phyloP scores from a whole-genome alignment of 257 asterid species.

The Petunia axillaris region DNA sequence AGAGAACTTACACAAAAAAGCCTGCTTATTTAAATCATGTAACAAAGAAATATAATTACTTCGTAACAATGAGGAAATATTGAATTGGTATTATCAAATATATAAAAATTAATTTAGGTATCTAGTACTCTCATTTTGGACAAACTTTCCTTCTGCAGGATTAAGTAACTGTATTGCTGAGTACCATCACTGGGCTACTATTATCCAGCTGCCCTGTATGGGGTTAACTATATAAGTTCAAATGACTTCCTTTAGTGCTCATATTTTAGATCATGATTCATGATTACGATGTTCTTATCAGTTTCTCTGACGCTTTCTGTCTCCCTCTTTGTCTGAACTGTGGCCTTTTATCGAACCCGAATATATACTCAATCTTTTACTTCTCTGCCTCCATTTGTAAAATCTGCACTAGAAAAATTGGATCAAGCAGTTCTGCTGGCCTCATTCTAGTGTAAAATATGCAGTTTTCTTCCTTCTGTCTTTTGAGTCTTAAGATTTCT shows the following conservation, averaged over 20 bases:
- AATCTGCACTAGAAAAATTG: background rate
- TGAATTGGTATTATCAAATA: slow-evolving; percentile 9
- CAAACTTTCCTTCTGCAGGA: background rate
- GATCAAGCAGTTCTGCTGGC: background rate
- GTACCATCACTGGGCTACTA: slow-evolving; percentile 3
- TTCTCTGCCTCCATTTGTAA: background rate
- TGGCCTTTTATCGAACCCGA: background rate
- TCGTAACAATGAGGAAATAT: background rate
- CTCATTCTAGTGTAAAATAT: slow-evolving; percentile 1
- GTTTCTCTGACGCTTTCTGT: background rate
- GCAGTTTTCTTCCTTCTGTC: slow-evolving; percentile 2
- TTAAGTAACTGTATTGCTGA: background rate
- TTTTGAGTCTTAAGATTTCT: background rate
- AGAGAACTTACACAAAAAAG: background rate
- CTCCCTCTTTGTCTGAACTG: slow-evolving; percentile 12
- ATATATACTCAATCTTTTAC: background rate
- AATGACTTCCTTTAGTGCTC: background rate
- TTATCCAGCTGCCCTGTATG: slow-evolving; percentile 1
- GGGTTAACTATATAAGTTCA: slow-evolving; percentile 7
- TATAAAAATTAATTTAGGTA: background rate
- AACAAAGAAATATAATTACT: background rate
- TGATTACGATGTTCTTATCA: slow-evolving; percentile 18
- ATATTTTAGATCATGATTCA: background rate
- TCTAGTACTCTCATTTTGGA: slow-evolving; percentile 10
- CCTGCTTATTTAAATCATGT: slow-evolving; percentile 9